These are phyloP conservation scores for Sphagnurus paluster DNA, from an alignment of 1,284 basidiomycete genomes.

Conservation along the genomic window DNA sequence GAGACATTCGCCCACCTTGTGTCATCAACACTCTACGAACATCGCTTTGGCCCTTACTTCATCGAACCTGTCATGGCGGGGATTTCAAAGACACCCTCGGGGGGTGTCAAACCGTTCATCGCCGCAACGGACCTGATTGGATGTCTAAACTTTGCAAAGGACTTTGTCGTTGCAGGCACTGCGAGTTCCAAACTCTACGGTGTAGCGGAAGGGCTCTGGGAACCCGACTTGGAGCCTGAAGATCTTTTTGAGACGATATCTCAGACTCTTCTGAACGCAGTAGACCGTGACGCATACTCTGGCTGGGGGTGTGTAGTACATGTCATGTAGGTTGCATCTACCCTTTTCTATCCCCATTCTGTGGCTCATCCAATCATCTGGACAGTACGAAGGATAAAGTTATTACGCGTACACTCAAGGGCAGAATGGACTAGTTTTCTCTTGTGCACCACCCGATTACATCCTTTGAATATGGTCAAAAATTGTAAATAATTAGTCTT, in stretches of 20 bases:
- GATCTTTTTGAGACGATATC: slow-evolving; percentile 99
- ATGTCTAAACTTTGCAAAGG: slow-evolving; percentile 93
- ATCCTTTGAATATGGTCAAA: neutral
- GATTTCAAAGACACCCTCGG: slow-evolving; percentile 72
- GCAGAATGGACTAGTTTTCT: slow-evolving; percentile 80
- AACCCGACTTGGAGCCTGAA: slow-evolving; percentile 94
- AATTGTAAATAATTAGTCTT: slow-evolving; percentile 9
- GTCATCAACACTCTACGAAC: slow-evolving; percentile 96
- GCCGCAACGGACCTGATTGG: slow-evolving; percentile 96
- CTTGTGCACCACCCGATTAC: neutral
- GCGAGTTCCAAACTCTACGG: slow-evolving; percentile 94
- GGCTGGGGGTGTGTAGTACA: slow-evolving; percentile 98
- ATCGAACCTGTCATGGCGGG: slow-evolving; percentile 98
- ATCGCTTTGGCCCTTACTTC: slow-evolving; percentile 96
- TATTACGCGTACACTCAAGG: slow-evolving; percentile 83
- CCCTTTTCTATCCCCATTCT: slow-evolving; percentile 7
- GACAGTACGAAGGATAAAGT: slow-evolving; percentile 84
- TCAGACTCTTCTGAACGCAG: slow-evolving; percentile 93
- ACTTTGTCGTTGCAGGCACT: slow-evolving; percentile 96
- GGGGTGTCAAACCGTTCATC: slow-evolving; percentile 89
- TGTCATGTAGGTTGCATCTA: slow-evolving; percentile 82
- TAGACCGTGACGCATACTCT: slow-evolving; percentile 95
- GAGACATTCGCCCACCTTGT: slow-evolving; percentile 96
- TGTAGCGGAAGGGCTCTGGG: slow-evolving; percentile 98
- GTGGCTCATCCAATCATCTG: neutral